Evolutionary conservation across 371 early-diverging fungal species (phyloP).

Genomic region (Parasitella parasitica): DNA sequence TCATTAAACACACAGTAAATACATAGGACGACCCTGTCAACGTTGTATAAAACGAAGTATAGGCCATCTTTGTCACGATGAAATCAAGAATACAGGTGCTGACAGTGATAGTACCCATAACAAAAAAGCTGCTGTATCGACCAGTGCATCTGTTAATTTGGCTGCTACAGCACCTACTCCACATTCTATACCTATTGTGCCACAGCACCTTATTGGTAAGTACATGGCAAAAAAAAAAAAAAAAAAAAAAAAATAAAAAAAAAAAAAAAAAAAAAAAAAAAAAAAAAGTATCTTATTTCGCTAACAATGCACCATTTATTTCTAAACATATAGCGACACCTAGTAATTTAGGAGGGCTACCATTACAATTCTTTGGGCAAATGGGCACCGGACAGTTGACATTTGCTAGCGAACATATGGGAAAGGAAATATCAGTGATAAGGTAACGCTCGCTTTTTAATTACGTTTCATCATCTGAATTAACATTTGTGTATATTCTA

Average conservation of each 20-base stretch:
- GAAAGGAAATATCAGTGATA: conserved; percentile 72
- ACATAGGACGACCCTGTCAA: conserved; percentile 83
- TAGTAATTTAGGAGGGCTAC: conserved; percentile 22
- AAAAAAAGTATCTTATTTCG: too few relatives aligned
- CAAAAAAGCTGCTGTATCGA: conserved; percentile 1
- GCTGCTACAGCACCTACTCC: background rate
- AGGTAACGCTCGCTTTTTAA: background rate
- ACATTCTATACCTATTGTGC: background rate
- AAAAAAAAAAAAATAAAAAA: too few relatives aligned
- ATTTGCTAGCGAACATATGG: conserved; percentile 72
- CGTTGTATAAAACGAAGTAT: conserved; percentile 93
- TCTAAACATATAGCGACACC: conserved; percentile 15
- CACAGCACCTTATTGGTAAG: conserved; percentile 13
- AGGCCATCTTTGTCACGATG: conserved; percentile 89
- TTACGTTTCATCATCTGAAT: too few relatives aligned
- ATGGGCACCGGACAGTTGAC: conserved; percentile 47
- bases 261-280: too few relatives aligned
- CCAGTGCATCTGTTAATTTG: background rate
- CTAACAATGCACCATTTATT: too few relatives aligned
- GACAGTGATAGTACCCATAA: background rate
- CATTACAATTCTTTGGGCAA: conserved; percentile 25
- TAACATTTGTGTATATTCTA: background rate
- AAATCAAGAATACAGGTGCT: conserved; percentile 49
- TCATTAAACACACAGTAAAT: background rate
- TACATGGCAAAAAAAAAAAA: too few relatives aligned